These are phyloP conservation scores for Leishmania gerbilli DNA, from an alignment of 208 protist genomes.

Conservation along the genomic window DNA sequence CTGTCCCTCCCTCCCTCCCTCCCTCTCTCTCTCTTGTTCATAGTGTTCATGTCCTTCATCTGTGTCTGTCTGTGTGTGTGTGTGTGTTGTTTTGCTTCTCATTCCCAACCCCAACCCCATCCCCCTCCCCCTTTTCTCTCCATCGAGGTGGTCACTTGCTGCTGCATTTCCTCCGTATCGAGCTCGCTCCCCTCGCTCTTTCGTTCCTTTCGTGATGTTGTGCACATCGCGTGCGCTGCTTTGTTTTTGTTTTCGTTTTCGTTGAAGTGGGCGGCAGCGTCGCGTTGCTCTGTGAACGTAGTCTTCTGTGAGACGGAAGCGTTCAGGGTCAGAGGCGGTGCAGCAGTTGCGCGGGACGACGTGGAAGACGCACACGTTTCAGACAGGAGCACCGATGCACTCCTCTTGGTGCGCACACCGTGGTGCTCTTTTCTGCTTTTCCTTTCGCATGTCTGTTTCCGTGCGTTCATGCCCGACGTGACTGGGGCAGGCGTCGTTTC, in stretches of 20 bases:
- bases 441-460: not conserved
- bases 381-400: not conserved
- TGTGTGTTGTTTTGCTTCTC: too few relatives aligned
- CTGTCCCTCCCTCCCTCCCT: too few relatives aligned
- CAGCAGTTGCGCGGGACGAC: not conserved
- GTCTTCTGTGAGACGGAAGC: not conserved
- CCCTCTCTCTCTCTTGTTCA: too few relatives aligned
- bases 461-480: not conserved
- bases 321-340: not conserved
- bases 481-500: not conserved
- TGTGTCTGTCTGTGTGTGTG: not conserved
- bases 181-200: not conserved
- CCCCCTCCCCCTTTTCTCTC: not conserved
- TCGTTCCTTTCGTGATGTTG: not conserved
- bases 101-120: too few relatives aligned
- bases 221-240: not conserved
- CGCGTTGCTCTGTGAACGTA: not conserved
- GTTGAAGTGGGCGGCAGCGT: not conserved
- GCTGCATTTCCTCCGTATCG: too few relatives aligned
- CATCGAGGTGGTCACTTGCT: too few relatives aligned
- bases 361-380: not conserved
- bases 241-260: not conserved
- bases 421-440: not conserved
- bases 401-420: not conserved
- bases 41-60: too few relatives aligned